Conservation (phyloP, 352 stramenopile species). For the Pythium scleroteichum region DNA sequence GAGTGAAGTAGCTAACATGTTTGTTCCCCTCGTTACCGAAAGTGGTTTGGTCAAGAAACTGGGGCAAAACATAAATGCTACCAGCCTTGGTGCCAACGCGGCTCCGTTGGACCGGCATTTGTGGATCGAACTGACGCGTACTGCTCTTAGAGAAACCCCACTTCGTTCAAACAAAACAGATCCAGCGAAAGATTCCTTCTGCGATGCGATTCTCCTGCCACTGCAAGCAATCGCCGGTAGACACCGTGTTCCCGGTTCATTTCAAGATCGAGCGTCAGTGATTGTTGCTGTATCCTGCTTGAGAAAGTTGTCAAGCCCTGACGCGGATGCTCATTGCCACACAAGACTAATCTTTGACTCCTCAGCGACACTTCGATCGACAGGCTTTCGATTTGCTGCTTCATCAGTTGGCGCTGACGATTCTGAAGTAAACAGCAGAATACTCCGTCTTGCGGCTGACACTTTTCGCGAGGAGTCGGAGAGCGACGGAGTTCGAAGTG, state of each 20-base stretch:
- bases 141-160: not conserved
- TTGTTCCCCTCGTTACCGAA: constrained; percentile 59
- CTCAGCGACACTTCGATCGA: constrained; percentile 41
- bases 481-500: constrained; percentile 51
- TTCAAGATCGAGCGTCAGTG: constrained; percentile 46
- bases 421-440: not conserved
- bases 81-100: not conserved
- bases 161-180: not conserved
- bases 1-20: constrained; percentile 48
- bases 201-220: constrained; percentile 37
- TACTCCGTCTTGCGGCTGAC: constrained; percentile 51
- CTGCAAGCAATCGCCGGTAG: constrained; percentile 49
- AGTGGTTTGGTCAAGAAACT: constrained; percentile 44
- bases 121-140: constrained; percentile 9
- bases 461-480: constrained; percentile 52
- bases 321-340: constrained; percentile 32
- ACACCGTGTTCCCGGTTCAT: constrained; percentile 58
- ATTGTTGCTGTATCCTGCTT: constrained; percentile 42
- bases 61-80: not conserved
- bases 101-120: constrained; percentile 4
- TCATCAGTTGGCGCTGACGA: not conserved
- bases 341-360: constrained; percentile 65
- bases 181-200: not conserved
- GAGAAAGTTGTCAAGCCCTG: constrained; percentile 30
- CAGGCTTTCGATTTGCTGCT: constrained; percentile 35